A percentile compares a stretch with the other conserved stretches of the same genome.
Evolutionary conservation across 768 basidiomycete species (phyloP).

Genomic region (Daedaleopsis sinensis): DNA sequence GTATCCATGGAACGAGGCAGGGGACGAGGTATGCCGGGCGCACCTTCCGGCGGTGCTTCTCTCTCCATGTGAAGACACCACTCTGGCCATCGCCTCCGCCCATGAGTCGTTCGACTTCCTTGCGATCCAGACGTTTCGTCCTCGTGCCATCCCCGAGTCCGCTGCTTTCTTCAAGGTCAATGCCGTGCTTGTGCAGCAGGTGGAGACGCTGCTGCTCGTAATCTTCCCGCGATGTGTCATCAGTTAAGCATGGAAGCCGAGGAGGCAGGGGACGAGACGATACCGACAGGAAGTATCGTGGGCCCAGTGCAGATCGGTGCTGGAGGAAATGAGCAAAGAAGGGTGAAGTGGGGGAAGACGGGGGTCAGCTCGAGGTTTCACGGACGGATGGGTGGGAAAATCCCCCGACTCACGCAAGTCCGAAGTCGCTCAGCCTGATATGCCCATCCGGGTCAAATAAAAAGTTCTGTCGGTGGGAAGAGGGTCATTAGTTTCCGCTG

Average conservation of each 20-base stretch:
- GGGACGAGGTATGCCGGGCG: constrained; percentile 27
- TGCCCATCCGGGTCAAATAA: constrained; percentile 93
- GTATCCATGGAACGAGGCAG: constrained; percentile 7
- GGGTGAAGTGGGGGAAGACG: constrained; percentile 3
- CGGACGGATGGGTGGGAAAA: constrained; percentile 21
- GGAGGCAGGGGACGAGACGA: constrained; percentile 20
- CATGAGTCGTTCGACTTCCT: constrained; percentile 84
- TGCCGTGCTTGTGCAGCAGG: constrained; percentile 88
- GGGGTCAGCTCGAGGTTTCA: constrained; percentile 5
- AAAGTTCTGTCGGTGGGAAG: constrained; percentile 70
- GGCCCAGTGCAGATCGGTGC: constrained; percentile 94
- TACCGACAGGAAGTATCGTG: constrained; percentile 88
- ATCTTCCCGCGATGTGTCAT: constrained; percentile 47
- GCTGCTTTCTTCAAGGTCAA: constrained; percentile 86
- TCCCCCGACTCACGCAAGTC: constrained; percentile 75
- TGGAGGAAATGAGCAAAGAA: constrained; percentile 34
- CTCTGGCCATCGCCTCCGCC: constrained; percentile 79
- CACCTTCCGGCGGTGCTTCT: constrained; percentile 90
- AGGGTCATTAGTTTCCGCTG: constrained; percentile 20
- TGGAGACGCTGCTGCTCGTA: constrained; percentile 93
- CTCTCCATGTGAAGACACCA: constrained; percentile 93
- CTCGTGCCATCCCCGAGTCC: constrained; percentile 63
- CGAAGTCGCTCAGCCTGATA: constrained; percentile 94
- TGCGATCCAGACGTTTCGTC: constrained; percentile 79
- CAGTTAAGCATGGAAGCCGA: constrained; percentile 1